Evolutionary conservation across 768 basidiomycete species (phyloP), one percentile per base, ranked within the genome.

Genomic region (Grammothele lineata): DNA sequence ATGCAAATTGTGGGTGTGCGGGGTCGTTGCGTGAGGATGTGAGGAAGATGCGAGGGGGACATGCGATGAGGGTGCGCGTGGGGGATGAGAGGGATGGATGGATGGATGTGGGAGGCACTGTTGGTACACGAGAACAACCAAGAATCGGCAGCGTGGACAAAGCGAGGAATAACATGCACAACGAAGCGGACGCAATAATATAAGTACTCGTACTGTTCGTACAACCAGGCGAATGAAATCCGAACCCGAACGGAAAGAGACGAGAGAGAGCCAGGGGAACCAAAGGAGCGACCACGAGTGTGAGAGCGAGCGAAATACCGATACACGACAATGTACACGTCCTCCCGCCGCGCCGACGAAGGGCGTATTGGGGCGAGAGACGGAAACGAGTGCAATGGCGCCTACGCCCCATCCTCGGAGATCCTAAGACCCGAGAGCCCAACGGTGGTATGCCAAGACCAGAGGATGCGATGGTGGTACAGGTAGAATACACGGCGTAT

Each of bases 121-220:
- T 8, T 40, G 27, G 55, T 56, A 56, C 55, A 56, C 32, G 48
- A 51, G 40, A 50, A 46, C 49, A 53, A 40, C 50, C 41, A 47
- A 53, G 37, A 43, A 36, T n/a, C 14, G 32, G 33, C 39, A 40
- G 45, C 37, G 30, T 11, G 30, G 26, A 38, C 48, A 48, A 45
- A 47, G 43, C 47, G 45, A 48, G 32, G 22, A 19, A 18, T n/a
- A 48, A 47, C 51, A 53, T 48, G 51, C 42, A 53, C 51, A 53
- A 53, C 46, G 41, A 48, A 53, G 21, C 45, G 25, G 33, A 48
- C 15, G n/a, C 40, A 47, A 45, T 37, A 40, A 47, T 43, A 51
- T 30, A 30, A 43, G 44, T 51, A 51, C 40, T 22, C 40, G 43
- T 38, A 37, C 38, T n/a, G n/a, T n/a, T n/a, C n/a, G n/a, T n/a